Conservation (phyloP, 2,329 filamentous ascomycete species). For the Alternaria burnsii region DNA sequence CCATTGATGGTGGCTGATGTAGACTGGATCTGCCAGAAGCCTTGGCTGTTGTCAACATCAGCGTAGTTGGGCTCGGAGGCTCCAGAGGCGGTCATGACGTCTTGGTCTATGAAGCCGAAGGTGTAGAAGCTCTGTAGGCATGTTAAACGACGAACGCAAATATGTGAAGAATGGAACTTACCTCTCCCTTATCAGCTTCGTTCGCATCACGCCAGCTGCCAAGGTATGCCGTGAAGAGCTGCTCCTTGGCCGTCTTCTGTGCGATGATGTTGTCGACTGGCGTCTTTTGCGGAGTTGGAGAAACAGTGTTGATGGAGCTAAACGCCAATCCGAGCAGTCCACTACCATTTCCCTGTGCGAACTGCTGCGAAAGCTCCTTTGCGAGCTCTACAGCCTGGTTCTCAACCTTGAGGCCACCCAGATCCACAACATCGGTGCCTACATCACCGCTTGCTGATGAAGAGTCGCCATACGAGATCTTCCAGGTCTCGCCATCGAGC, state of each 20-base stretch:
- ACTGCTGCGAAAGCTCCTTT: conserved; percentile 62
- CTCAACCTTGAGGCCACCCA: conserved; percentile 66
- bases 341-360: conserved; percentile 62
- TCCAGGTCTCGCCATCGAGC: conserved; percentile 62
- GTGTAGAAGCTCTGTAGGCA: conserved; percentile 30
- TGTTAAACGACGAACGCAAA: not conserved
- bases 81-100: conserved; percentile 55
- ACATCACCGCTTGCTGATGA: conserved; percentile 69
- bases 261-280: conserved; percentile 64
- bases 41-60: conserved; percentile 63
- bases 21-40: conserved; percentile 69
- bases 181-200: conserved; percentile 29
- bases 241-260: conserved; percentile 16
- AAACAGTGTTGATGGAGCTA: conserved; percentile 65
- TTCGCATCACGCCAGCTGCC: conserved; percentile 30
- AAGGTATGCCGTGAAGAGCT: conserved; percentile 30
- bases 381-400: conserved; percentile 72
- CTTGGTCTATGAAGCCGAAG: conserved; percentile 65
- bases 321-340: conserved; percentile 68
- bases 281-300: conserved; percentile 59
- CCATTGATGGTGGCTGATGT: conserved; percentile 60
- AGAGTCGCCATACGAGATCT: conserved; percentile 70
- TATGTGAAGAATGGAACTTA: not conserved
- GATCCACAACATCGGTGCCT: conserved; percentile 67
- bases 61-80: conserved; percentile 64